These are phyloP conservation scores for Ascochyta rabiei DNA, from an alignment of 2,329 filamentous ascomycete genomes.

Conservation along the genomic window DNA sequence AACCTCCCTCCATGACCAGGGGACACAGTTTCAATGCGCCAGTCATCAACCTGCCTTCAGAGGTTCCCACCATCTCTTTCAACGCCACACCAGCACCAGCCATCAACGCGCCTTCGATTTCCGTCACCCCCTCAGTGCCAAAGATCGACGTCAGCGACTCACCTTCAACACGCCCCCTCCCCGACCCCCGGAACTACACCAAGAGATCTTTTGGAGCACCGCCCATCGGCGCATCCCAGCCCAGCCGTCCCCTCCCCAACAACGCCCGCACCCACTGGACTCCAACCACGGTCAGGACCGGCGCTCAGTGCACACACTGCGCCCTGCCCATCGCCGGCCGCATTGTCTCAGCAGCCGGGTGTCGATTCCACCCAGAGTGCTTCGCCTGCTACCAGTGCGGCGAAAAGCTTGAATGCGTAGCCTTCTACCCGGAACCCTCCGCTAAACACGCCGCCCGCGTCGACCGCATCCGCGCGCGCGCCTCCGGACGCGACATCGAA, in stretches of 20 bases:
- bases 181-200: conserved; percentile 53
- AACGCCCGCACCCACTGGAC: conserved; percentile 53
- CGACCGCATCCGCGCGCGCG: conserved; percentile 69
- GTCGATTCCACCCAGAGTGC: conserved; percentile 90
- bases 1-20: conserved; percentile 21
- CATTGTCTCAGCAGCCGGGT: conserved; percentile 81
- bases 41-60: conserved; percentile 23
- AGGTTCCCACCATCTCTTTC: conserved; percentile 26
- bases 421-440: conserved; percentile 92
- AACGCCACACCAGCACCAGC: conserved; percentile 24
- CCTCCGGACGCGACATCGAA: conserved; percentile 59
- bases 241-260: conserved; percentile 16
- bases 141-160: conserved; percentile 38
- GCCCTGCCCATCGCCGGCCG: conserved; percentile 84
- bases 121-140: conserved; percentile 31
- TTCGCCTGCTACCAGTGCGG: conserved; percentile 89
- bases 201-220: conserved; percentile 19
- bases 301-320: conserved; percentile 84
- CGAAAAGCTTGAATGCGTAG: conserved; percentile 88
- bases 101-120: conserved; percentile 31
- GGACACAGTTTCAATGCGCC: conserved; percentile 28
- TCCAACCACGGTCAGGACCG: conserved; percentile 57
- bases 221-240: not conserved
- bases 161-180: conserved; percentile 55
- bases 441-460: conserved; percentile 72